These are phyloP conservation scores for Monosporascus sp. DNA, from an alignment of 2,329 filamentous ascomycete genomes.

Conservation along the genomic window DNA sequence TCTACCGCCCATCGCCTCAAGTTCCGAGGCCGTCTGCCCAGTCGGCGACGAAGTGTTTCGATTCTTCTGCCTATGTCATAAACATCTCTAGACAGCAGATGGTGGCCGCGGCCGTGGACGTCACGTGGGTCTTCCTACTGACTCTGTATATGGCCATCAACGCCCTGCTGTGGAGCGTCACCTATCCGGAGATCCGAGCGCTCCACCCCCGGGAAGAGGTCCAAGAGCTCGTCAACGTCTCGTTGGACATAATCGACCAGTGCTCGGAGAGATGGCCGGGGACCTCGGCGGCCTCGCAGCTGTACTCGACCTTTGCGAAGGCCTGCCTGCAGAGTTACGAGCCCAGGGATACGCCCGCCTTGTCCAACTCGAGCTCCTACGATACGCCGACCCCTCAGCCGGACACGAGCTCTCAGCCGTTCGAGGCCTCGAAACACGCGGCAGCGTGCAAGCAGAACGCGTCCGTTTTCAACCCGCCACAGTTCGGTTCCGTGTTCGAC, in stretches of 20 bases:
- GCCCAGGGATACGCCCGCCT: conserved; percentile 39
- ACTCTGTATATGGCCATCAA: conserved; percentile 89
- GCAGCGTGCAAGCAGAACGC: conserved; percentile 28
- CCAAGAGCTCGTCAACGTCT: conserved; percentile 66
- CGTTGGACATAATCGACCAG: conserved; percentile 71
- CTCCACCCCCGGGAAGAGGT: conserved; percentile 70
- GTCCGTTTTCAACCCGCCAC: conserved; percentile 42
- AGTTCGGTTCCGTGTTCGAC: conserved; percentile 56
- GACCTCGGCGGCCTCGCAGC: conserved; percentile 73
- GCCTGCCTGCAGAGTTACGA: conserved; percentile 89
- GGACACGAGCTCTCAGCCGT: conserved; percentile 44
- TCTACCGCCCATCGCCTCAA: conserved; percentile 89
- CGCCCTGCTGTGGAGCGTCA: conserved; percentile 85
- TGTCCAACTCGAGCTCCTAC: conserved; percentile 29
- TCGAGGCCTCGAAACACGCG: conserved; percentile 33
- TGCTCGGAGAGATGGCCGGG: conserved; percentile 90
- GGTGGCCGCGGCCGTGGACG: conserved; percentile 67
- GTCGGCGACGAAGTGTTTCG: conserved; percentile 79
- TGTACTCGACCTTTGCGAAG: conserved; percentile 80
- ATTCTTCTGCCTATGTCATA: conserved; percentile 78
- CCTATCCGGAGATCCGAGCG: conserved; percentile 76
- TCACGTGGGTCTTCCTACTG: conserved; percentile 92
- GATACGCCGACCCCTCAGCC: conserved; percentile 44
- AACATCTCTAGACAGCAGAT: conserved; percentile 77
- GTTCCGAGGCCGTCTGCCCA: conserved; percentile 75